Conservation (phyloP, 106 monocot species). For the Allium sativum region DNA sequence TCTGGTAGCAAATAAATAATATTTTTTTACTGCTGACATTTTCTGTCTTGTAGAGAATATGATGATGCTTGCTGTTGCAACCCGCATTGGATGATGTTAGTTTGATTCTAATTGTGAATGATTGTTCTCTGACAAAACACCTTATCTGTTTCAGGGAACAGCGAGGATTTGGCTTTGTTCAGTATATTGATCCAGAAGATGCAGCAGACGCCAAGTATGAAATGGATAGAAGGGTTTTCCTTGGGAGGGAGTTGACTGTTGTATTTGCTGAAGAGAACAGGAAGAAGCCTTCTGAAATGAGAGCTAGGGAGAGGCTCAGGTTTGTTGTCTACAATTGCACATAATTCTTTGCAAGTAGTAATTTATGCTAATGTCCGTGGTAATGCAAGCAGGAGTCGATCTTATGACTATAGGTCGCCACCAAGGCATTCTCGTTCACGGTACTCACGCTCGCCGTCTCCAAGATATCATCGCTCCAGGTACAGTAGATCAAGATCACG, state of each 20-base stretch:
- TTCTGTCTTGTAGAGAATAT: neutral
- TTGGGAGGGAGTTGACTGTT: slow-evolving; percentile 78
- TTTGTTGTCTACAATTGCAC: neutral
- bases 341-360: neutral
- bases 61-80: neutral
- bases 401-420: slow-evolving; percentile 19
- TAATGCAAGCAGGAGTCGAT: slow-evolving; percentile 6
- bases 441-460: slow-evolving; percentile 27
- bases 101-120: slow-evolving; percentile 1
- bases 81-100: slow-evolving; percentile 4
- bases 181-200: slow-evolving; percentile 70
- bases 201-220: slow-evolving; percentile 90
- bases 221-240: slow-evolving; percentile 80
- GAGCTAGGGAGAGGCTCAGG: slow-evolving; percentile 72
- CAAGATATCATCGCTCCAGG: slow-evolving; percentile 18
- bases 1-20: slow-evolving; percentile 15
- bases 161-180: slow-evolving; percentile 92
- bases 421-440: slow-evolving; percentile 23
- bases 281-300: slow-evolving; percentile 80
- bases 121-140: too few relatives aligned
- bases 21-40: slow-evolving; percentile 4
- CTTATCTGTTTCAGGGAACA: slow-evolving; percentile 21
- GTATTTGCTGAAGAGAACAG: slow-evolving; percentile 95
- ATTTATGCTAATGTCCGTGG: neutral
- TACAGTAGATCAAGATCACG: slow-evolving; percentile 26